Evolutionary conservation across 2,329 filamentous ascomycete species (phyloP).

Genomic region (Aspergillus arachidicola): DNA sequence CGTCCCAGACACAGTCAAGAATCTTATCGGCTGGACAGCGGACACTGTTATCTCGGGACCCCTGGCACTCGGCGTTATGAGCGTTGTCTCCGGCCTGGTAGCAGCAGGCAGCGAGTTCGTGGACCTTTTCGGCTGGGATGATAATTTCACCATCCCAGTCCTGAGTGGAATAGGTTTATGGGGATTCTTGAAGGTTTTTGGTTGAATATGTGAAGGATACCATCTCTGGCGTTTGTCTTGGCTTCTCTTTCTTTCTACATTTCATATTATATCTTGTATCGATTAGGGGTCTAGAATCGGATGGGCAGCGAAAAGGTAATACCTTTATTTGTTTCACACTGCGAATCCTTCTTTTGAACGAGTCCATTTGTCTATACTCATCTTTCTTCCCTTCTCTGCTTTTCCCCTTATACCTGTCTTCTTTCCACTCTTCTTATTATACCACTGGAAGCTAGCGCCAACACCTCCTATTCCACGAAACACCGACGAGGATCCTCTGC

Average conservation of each 20-base stretch:
- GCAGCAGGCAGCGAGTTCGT: constrained; percentile 88
- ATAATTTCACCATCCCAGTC: constrained; percentile 95
- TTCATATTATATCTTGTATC: neutral
- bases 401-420: neutral
- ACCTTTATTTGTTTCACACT: neutral
- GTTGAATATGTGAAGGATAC: constrained; percentile 34
- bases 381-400: neutral
- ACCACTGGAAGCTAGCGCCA: neutral
- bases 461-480: neutral
- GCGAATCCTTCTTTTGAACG: neutral
- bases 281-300: neutral
- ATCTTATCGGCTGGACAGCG: constrained; percentile 63
- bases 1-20: constrained; percentile 64
- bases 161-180: constrained; percentile 86
- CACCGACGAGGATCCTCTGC: neutral
- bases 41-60: constrained; percentile 67
- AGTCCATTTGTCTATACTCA: neutral
- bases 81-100: constrained; percentile 83
- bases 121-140: constrained; percentile 91
- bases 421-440: neutral
- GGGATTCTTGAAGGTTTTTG: constrained; percentile 88
- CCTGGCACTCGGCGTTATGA: constrained; percentile 76
- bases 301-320: neutral
- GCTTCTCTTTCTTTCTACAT: constrained; percentile 7
- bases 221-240: neutral